Base-by-base conservation (phyloP, 139 green algal genomes). In the Auxenochlorella protothecoides region DNA sequence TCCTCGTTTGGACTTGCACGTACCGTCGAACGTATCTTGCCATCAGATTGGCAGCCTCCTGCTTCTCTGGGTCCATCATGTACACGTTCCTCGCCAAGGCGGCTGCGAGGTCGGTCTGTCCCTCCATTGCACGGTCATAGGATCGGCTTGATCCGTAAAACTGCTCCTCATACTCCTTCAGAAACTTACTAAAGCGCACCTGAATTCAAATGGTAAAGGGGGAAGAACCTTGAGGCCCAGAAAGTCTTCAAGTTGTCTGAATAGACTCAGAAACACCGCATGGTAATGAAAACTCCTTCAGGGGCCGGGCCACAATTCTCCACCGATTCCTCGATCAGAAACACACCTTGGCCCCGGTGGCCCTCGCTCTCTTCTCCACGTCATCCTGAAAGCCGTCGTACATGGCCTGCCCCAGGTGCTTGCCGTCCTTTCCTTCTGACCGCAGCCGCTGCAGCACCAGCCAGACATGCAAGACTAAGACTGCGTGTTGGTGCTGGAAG, bases 401-500 rank as follows among this genome's bases (percentile, higher is more conserved):
- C 44, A 87, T 27, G 56, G 79, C 76, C 75, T 89, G 84, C 15
- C 80, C 74, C 54, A 87, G 63, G 44, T 80, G 66, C 56, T 77
- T 79, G 69, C 78, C 84, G 55, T 77, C 76, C 7, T 79, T 71
- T 60, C 78, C 85, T 74, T 89, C 83, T 11, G 65, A n/a, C 2
- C 80, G 78, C 72, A 89, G 76, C 14, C 85, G 78, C 57, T 72
- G 74, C 63, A 89, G 72, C 61, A 81, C n/a, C 79, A 89, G 68
- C 85, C 85, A 89, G n/a, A 89, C 73, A 73, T 89, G 85, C 51
- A 89, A 73, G 65, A 67, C 81, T 10, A 89, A 68, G 59, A 86
- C 62, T 10, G 71, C 69, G 71, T 89, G 81, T 16, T 60, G 63
- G 54, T 74, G 60, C 6, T 86, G 76, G 78, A 89, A 89, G 44